Evolutionary conservation across 2,329 filamentous ascomycete genomes (phyloP), one percentile per base, ranked within the genome.

Genomic region (Apiospora aurea): DNA sequence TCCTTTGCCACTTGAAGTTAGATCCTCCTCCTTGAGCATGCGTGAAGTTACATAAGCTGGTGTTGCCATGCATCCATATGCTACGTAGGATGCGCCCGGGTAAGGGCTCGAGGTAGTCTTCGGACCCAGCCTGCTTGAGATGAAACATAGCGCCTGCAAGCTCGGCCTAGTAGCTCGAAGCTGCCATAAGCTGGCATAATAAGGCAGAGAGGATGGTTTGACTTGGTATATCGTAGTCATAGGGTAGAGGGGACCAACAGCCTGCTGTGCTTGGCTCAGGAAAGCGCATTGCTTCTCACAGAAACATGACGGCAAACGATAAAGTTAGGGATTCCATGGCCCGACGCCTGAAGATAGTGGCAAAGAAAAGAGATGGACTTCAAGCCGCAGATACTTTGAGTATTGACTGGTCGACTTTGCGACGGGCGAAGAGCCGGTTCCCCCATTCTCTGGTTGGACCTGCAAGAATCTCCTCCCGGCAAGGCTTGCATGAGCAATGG

Each of bases 41-140:
- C 34, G 57, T 64, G 21, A 41, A 64, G 57, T 64, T 41, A 64
- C 57, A 38, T 64, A 64, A 64, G 57, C 57, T 41, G 57, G 57
- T 16, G 18, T 64, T 21, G 57, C 34, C 57, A 41, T 64, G 34
- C 10, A 41, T 64, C 6, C 16, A 21, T 4, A 41, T n/a, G 34
- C 21, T 41, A 41, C 29, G 6, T 41, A 64, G 57, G 57, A 64
- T 41, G 57, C 34, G 34, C 34, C 57, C 34, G 41, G 29, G 57
- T 18, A 41, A 64, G 57, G 34, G 57, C 21, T 41, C 11, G 57
- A 64, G 57, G 57, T 64, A 64, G 34, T 64, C 57, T 21, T 64
- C 53, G 29, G 29, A 61, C 29, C 38, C 34, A 64, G 57, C 57
- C 57, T 41, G 57, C 57, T n/a, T 41, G 34, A 64, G 57, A 64